These are phyloP conservation scores for Acanthamoeba quina DNA, from an alignment of 208 protist genomes.

Conservation along the genomic window DNA sequence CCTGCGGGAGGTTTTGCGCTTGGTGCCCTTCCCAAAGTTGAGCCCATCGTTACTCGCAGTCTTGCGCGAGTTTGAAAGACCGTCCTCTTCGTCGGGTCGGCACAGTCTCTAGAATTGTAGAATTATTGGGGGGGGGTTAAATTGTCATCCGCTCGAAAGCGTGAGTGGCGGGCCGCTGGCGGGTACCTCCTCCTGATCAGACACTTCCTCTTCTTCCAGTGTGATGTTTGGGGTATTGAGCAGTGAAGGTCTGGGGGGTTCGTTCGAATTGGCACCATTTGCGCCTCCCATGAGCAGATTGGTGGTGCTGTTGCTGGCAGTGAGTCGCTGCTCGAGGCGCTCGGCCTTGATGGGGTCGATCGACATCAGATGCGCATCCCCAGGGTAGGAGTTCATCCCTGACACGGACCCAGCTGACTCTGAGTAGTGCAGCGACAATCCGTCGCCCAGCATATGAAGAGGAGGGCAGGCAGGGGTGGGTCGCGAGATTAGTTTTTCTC, in stretches of 20 bases:
- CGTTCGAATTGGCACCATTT: not conserved
- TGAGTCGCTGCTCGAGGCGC: constrained; percentile 55
- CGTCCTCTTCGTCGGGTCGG: not conserved
- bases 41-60: not conserved
- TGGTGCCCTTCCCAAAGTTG: not conserved
- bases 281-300: not conserved
- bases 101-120: not conserved
- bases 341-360: constrained; percentile 64
- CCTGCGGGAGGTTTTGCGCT: not conserved
- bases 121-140: not conserved
- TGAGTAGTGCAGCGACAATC: constrained; percentile 48
- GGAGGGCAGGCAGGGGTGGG: not conserved
- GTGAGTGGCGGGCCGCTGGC: not conserved
- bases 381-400: constrained; percentile 18
- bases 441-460: constrained; percentile 7
- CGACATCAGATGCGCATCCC: constrained; percentile 9
- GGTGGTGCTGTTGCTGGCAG: constrained; percentile 27
- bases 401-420: constrained; percentile 16
- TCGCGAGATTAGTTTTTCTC: not conserved
- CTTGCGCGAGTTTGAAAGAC: constrained; percentile 26
- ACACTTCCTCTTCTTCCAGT: not conserved
- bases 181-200: constrained; percentile 20
- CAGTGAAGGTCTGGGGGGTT: no score
- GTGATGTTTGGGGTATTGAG: not conserved
- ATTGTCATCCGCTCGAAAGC: not conserved